A percentile compares a stretch with the other conserved stretches of the same genome.
Evolutionary conservation across 768 basidiomycete genomes (phyloP).

Genomic region (Psilocybe tampanensis): DNA sequence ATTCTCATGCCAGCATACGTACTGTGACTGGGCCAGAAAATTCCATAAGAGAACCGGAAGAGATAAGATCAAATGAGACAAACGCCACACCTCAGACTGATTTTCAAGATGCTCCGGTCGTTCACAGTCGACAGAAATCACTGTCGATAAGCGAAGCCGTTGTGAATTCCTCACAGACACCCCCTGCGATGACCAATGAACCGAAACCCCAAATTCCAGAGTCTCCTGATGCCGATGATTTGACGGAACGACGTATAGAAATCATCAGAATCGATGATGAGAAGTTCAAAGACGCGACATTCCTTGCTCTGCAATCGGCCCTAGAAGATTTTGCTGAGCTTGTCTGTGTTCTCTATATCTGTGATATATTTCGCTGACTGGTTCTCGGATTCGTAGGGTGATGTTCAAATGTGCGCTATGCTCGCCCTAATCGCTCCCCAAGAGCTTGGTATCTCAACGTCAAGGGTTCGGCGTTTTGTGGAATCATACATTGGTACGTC

Average conservation of each 20-base stretch:
- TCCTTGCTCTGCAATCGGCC: slow-evolving; percentile 54
- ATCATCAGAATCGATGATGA: slow-evolving; percentile 52
- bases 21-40: slow-evolving; percentile 67
- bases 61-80: slow-evolving; percentile 16
- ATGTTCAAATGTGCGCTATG: slow-evolving; percentile 81
- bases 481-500: slow-evolving; percentile 74
- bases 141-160: slow-evolving; percentile 30
- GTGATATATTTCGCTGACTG: background rate
- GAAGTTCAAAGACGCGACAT: slow-evolving; percentile 53
- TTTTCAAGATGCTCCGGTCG: slow-evolving; percentile 15
- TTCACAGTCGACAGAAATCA: slow-evolving; percentile 33
- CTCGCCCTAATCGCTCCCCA: slow-evolving; percentile 60
- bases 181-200: slow-evolving; percentile 3
- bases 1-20: slow-evolving; percentile 68
- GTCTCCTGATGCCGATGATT: background rate
- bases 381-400: slow-evolving; percentile 51
- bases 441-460: slow-evolving; percentile 53
- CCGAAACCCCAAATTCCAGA: background rate
- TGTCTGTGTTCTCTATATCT: slow-evolving; percentile 33
- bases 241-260: slow-evolving; percentile 41
- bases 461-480: slow-evolving; percentile 53
- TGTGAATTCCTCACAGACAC: slow-evolving; percentile 22
- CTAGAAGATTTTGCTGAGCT: slow-evolving; percentile 66
- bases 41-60: slow-evolving; percentile 34
- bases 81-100: slow-evolving; percentile 26